These are phyloP conservation scores for Fusarium subtropicale DNA, from an alignment of 2,329 filamentous ascomycete species.

Conservation along the genomic window DNA sequence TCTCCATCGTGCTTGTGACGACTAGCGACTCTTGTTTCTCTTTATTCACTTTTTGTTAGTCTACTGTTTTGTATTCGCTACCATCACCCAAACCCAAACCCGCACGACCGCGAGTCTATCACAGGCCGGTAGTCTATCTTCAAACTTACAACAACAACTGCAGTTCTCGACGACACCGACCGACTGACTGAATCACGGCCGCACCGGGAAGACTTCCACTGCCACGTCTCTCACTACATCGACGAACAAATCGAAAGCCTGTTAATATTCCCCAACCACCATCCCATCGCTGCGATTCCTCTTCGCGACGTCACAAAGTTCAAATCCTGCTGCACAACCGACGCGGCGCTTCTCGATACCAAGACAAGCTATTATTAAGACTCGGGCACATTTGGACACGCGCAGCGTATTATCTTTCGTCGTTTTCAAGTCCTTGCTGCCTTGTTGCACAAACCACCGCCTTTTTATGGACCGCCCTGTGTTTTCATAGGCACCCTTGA, in stretches of 20 bases:
- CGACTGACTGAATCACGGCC: conserved; percentile 41
- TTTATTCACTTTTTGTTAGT: conserved; percentile 10
- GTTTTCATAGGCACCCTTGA: conserved; percentile 49
- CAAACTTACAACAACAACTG: conserved; percentile 1
- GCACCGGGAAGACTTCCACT: conserved; percentile 7
- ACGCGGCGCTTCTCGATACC: conserved; percentile 18
- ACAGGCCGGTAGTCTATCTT: neutral
- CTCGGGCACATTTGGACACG: conserved; percentile 20
- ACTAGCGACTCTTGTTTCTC: conserved; percentile 25
- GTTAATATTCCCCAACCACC: conserved; percentile 22
- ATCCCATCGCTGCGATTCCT: conserved; percentile 14
- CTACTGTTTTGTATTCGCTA: neutral
- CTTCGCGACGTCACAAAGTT: conserved; percentile 22
- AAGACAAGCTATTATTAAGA: neutral
- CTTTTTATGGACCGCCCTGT: conserved; percentile 51
- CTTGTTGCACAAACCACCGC: conserved; percentile 38
- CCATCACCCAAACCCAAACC: conserved; percentile 7
- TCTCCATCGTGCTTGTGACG: conserved; percentile 14
- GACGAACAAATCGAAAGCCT: conserved; percentile 10
- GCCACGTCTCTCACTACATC: conserved; percentile 12
- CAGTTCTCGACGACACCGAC: conserved; percentile 21
- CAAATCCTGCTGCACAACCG: conserved; percentile 21
- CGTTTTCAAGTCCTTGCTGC: conserved; percentile 26
- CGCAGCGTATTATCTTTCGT: conserved; percentile 25
- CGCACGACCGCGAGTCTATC: conserved; percentile 15